Evolutionary conservation across 345 rosid genomes (phyloP).

Genomic region (Alliaria petiolata): DNA sequence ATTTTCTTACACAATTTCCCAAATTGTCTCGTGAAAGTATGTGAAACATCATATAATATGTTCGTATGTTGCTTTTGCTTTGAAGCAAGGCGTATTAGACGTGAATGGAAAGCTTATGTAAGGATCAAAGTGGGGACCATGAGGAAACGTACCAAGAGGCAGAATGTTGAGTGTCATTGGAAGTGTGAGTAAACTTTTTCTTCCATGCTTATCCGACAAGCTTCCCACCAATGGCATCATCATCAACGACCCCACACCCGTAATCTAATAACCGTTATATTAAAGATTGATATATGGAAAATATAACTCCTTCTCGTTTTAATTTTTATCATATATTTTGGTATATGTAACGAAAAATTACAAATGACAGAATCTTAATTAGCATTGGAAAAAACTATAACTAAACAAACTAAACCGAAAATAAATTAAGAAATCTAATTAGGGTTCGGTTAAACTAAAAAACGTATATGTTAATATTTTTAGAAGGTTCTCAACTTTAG

Average conservation of each 20-base stretch:
- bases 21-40: neutral
- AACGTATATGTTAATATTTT: too few relatives aligned
- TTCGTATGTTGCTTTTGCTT: neutral
- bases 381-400: neutral
- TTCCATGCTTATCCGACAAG: conserved; percentile 82
- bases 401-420: too few relatives aligned
- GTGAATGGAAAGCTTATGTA: neutral
- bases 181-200: conserved; percentile 69
- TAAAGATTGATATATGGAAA: neutral
- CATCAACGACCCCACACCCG: conserved; percentile 73
- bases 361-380: neutral
- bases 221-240: conserved; percentile 85
- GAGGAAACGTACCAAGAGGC: conserved; percentile 53
- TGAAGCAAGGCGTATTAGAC: neutral
- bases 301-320: neutral
- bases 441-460: too few relatives aligned
- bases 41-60: too few relatives aligned
- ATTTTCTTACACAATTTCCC: too few relatives aligned
- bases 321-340: neutral
- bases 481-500: too few relatives aligned
- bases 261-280: conserved; percentile 40
- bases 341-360: neutral
- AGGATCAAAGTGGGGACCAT: neutral
- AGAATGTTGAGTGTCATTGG: conserved; percentile 59
- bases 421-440: too few relatives aligned